phyloP scores from a whole-genome alignment of 2,329 filamentous ascomycete genomes.

The Fusarium burgessii region DNA sequence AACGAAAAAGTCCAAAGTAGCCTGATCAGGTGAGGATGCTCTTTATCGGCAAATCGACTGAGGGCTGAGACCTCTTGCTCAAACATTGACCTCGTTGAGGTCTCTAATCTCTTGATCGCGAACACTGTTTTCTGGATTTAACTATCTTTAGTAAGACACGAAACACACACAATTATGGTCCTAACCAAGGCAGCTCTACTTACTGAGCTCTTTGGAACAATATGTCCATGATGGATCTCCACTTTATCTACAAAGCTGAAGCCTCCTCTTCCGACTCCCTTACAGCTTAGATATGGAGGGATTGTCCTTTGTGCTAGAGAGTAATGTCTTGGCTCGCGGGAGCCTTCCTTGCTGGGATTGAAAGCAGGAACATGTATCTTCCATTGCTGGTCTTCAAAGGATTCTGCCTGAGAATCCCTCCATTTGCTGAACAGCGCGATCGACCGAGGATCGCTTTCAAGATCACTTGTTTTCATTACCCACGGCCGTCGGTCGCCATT shows the following conservation, averaged over 20 bases:
- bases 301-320: not conserved
- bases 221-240: conserved; percentile 8
- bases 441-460: not conserved
- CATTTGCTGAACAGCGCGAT: conserved; percentile 1
- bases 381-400: conserved; percentile 2
- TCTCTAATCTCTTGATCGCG: conserved; percentile 2
- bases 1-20: conserved; percentile 13
- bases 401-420: not conserved
- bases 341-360: not conserved
- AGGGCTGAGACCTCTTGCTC: not conserved
- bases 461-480: not conserved
- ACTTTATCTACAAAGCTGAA: conserved; percentile 9
- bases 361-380: conserved; percentile 10
- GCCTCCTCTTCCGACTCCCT: not conserved
- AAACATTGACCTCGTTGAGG: not conserved
- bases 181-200: not conserved
- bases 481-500: too few relatives aligned
- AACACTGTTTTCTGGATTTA: not conserved
- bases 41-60: not conserved
- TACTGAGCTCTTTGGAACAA: not conserved
- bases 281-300: not conserved
- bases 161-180: too few relatives aligned
- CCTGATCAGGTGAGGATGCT: conserved; percentile 9
- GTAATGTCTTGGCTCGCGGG: not conserved
- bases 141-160: not conserved